phyloP scores from a whole-genome alignment of 352 stramenopile genomes.

The Blastocystis sp. region DNA sequence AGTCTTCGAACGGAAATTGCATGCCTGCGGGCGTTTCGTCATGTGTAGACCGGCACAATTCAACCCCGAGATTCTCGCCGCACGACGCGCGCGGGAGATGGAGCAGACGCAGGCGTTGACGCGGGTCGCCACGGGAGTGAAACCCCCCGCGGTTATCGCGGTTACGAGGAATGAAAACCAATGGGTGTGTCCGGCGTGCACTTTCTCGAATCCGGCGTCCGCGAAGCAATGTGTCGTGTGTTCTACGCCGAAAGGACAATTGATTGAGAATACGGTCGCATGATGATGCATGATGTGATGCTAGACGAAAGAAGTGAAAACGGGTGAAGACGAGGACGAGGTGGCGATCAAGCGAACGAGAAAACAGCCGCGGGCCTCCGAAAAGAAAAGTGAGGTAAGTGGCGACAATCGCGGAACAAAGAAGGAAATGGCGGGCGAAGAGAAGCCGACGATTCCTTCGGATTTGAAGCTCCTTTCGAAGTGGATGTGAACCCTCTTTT shows the following conservation, averaged over 20 bases:
- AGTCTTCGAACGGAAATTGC: slow-evolving; percentile 37
- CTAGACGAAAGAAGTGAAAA: background rate
- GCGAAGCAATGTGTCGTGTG: slow-evolving; percentile 44
- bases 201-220: slow-evolving; percentile 39
- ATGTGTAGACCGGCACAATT: background rate
- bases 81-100: background rate
- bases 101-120: background rate
- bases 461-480: slow-evolving; percentile 10
- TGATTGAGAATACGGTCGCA: background rate
- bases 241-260: background rate
- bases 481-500: background rate
- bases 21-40: background rate
- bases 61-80: slow-evolving; percentile 30
- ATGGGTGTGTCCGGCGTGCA: slow-evolving; percentile 32
- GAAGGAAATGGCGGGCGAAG: background rate
- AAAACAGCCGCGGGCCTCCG: background rate
- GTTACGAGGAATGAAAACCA: background rate
- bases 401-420: background rate
- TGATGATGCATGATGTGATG: background rate
- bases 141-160: background rate
- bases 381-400: background rate
- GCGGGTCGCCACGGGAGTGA: background rate
- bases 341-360: slow-evolving; percentile 29
- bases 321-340: slow-evolving; percentile 25
- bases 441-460: background rate